phyloP scores from a whole-genome alignment of 768 basidiomycete genomes.

The Tephrocybe sp. region DNA sequence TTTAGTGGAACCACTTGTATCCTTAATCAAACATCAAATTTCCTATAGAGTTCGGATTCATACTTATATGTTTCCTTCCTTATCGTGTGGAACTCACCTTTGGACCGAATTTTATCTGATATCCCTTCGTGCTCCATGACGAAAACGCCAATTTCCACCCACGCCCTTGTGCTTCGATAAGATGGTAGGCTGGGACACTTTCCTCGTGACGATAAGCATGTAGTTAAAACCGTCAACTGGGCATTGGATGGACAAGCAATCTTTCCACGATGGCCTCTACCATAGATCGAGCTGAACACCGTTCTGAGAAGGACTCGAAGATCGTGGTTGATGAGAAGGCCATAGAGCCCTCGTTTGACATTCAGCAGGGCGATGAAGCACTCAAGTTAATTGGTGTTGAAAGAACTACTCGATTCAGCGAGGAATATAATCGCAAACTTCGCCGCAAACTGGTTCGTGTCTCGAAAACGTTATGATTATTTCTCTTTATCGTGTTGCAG shows the following conservation, averaged over 20 bases:
- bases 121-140: background rate
- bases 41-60: background rate
- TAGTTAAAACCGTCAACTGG: background rate
- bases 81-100: no score
- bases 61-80: no score
- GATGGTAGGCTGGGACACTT: no score
- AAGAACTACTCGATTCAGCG: slow-evolving; percentile 50
- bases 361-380: slow-evolving; percentile 56
- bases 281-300: background rate
- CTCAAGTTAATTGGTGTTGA: slow-evolving; percentile 58
- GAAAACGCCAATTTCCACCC: background rate
- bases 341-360: slow-evolving; percentile 29
- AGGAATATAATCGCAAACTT: slow-evolving; percentile 58
- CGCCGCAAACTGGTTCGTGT: slow-evolving; percentile 56
- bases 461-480: no score
- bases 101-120: background rate
- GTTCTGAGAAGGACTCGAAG: slow-evolving; percentile 15
- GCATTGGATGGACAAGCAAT: background rate
- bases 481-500: slow-evolving; percentile 22
- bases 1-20: slow-evolving; percentile 14
- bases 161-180: background rate
- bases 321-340: slow-evolving; percentile 33
- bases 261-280: background rate
- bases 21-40: slow-evolving; percentile 8
- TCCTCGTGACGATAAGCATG: no score